Conservation (phyloP, 352 stramenopile species). For the Pythium grandisporangium region DNA sequence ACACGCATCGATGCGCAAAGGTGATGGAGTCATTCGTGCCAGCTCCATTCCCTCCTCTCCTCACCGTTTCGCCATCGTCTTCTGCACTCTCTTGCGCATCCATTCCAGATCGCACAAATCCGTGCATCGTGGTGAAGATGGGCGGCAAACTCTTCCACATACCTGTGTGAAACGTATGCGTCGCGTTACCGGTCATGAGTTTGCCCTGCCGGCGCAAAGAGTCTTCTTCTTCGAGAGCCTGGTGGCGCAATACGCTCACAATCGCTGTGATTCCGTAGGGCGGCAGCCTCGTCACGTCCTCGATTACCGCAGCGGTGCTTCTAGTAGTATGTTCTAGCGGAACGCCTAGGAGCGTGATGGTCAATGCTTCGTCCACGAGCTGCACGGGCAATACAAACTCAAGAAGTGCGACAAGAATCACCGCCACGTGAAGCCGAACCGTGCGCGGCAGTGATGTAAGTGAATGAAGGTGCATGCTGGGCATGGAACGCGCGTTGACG, state of each 20-base stretch:
- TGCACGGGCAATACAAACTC: conserved; percentile 27
- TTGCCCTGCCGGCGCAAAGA: conserved; percentile 1
- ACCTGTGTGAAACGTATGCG: conserved; percentile 13
- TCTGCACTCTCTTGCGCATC: too few species aligned
- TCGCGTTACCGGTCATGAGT: neutral
- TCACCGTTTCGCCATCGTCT: too few species aligned
- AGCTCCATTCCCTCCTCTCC: too few species aligned
- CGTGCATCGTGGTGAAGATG: conserved; percentile 24
- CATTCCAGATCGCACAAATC: neutral
- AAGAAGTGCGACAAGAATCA: conserved; percentile 24
- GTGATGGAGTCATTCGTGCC: too few species aligned
- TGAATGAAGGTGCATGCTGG: conserved; percentile 19
- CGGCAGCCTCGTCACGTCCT: conserved; percentile 27
- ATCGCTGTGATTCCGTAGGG: conserved; percentile 32
- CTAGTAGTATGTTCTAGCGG: neutral
- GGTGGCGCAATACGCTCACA: conserved; percentile 18
- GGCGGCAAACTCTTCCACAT: conserved; percentile 33
- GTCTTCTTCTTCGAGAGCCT: conserved; percentile 16
- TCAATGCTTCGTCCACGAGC: conserved; percentile 35
- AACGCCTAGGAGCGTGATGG: conserved; percentile 27
- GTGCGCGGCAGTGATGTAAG: conserved; percentile 18
- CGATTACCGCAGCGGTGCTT: conserved; percentile 12
- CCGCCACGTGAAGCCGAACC: conserved; percentile 20
- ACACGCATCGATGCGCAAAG: conserved; percentile 23
- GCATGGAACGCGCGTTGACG: conserved; percentile 20